These are phyloP conservation scores for Xylaria sp. DNA, from an alignment of 2,329 filamentous ascomycete genomes.

Conservation along the genomic window DNA sequence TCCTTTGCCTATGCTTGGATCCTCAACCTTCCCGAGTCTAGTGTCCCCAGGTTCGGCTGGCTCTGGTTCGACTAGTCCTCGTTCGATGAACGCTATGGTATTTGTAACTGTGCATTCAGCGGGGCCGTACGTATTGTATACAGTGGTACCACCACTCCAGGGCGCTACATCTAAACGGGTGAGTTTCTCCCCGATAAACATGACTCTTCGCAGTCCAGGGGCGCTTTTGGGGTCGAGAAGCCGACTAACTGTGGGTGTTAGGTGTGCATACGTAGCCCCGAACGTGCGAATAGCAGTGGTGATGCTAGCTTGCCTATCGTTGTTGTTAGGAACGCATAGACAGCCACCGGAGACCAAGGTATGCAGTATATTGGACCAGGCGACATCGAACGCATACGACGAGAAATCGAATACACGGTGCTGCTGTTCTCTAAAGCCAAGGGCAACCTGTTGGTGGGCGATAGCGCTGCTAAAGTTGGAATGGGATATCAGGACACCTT, in stretches of 20 bases:
- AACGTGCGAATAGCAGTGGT: slow-evolving; percentile 5
- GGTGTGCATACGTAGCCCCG: slow-evolving; percentile 8
- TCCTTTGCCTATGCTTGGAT: slow-evolving; percentile 9
- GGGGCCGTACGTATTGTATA: slow-evolving; percentile 8
- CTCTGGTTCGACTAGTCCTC: slow-evolving; percentile 9
- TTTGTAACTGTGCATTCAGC: slow-evolving; percentile 11
- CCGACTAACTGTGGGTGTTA: slow-evolving; percentile 10
- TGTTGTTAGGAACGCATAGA: slow-evolving; percentile 13
- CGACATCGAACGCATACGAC: slow-evolving; percentile 13
- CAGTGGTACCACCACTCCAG: slow-evolving; percentile 8
- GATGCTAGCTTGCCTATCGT: slow-evolving; percentile 2
- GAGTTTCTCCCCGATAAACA: slow-evolving; percentile 9
- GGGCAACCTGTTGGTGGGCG: slow-evolving; percentile 1
- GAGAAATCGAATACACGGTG: slow-evolving; percentile 17
- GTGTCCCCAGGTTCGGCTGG: slow-evolving; percentile 8
- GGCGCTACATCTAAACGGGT: slow-evolving; percentile 5
- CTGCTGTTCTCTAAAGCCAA: slow-evolving; percentile 6
- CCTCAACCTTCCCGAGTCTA: slow-evolving; percentile 3
- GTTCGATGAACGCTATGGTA: slow-evolving; percentile 8
- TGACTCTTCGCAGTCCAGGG: slow-evolving; percentile 7
- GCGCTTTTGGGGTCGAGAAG: slow-evolving; percentile 7
- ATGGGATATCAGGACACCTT: slow-evolving; percentile 20
- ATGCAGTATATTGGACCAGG: slow-evolving; percentile 12
- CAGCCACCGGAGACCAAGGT: slow-evolving; percentile 7
- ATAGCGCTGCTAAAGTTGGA: slow-evolving; percentile 13